phyloP scores from a whole-genome alignment of 108 stramenopile species.

The Schizochytrium sp. region DNA sequence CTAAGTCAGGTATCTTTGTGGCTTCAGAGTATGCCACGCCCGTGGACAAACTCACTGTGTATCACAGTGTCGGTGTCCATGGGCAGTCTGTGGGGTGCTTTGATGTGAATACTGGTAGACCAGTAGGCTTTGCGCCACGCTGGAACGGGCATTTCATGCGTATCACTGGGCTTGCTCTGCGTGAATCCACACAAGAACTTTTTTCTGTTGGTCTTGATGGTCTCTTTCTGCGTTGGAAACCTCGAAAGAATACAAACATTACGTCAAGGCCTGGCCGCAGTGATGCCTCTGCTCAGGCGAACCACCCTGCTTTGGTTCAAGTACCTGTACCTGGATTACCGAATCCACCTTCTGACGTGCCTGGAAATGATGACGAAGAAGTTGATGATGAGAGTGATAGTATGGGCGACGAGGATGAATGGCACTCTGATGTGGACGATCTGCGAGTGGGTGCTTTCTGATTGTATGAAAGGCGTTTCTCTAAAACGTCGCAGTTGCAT shows the following conservation, averaged over 20 bases:
- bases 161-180: conserved; percentile 37
- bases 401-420: neutral
- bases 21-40: neutral
- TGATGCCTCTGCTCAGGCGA: too few species aligned
- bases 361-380: neutral
- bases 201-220: conserved; percentile 34
- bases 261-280: too few species aligned
- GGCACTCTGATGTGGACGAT: neutral
- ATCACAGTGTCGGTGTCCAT: neutral
- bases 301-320: too few species aligned
- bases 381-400: neutral
- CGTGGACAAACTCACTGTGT: neutral
- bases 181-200: conserved; percentile 51
- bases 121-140: neutral
- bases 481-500: neutral
- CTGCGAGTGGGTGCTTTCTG: neutral
- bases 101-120: conserved; percentile 36
- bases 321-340: too few species aligned
- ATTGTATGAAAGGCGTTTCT: neutral
- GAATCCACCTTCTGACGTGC: too few species aligned
- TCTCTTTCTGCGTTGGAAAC: conserved; percentile 18
- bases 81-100: conserved; percentile 29
- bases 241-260: neutral
- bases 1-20: conserved; percentile 30
- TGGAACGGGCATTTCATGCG: conserved; percentile 39